Conservation (phyloP, 345 rosid genomes). For the Raphanus sativus region DNA sequence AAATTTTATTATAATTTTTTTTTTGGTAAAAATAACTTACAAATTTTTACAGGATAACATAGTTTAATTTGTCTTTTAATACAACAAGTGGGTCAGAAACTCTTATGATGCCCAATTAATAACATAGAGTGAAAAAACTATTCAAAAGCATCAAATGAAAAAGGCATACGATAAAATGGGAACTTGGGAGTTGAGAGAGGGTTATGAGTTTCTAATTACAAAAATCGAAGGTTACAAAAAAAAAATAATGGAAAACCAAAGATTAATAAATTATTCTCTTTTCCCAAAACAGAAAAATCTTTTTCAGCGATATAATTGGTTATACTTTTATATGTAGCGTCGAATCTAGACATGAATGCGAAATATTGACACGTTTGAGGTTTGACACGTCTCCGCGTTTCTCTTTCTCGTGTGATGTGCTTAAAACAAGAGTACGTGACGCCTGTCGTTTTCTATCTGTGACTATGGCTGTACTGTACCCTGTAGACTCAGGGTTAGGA, state of each 20-base stretch:
- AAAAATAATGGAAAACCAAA: not conserved
- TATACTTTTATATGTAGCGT: not conserved
- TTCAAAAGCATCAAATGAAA: too few species aligned
- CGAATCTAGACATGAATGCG: conserved; percentile 24
- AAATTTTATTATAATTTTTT: too few species aligned
- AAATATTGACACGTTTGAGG: conserved; percentile 3
- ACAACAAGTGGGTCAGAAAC: too few species aligned
- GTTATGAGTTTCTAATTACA: too few species aligned
- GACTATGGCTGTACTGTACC: not conserved
- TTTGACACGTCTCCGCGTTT: not conserved
- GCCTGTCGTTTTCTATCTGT: not conserved
- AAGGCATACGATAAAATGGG: too few species aligned
- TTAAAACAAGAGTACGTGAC: not conserved
- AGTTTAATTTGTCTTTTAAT: too few species aligned
- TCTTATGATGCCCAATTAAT: too few species aligned
- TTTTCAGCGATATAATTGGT: conserved; percentile 6
- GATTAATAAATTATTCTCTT: not conserved
- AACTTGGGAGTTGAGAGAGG: not conserved
- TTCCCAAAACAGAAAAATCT: not conserved
- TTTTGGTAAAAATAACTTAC: too few species aligned
- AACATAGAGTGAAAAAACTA: too few species aligned
- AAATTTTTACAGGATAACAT: too few species aligned
- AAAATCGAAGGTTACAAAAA: too few species aligned
- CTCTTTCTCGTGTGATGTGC: conserved; percentile 1
- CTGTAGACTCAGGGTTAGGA: not conserved